Base-by-base conservation (phyloP, 2,329 filamentous ascomycete species). In the Arthroderma sp. region DNA sequence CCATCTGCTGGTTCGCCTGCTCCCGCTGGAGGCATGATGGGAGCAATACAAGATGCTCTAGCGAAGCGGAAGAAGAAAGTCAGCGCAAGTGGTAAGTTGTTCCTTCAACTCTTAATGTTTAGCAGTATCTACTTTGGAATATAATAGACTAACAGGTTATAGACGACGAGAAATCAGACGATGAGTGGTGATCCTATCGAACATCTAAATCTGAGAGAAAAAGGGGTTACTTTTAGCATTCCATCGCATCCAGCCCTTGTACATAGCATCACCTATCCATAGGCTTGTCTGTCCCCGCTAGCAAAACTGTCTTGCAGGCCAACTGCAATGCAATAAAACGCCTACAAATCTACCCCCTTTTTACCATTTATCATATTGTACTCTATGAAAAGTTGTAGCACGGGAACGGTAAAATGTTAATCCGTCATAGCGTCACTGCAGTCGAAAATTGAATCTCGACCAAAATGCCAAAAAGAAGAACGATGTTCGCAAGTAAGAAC, bases 41-140 rank as follows among this genome's bases (percentile, higher is more conserved):
- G 86, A 74, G 91, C 89, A 52, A 74, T 95, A 64, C 88, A 88
- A 59, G 85, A 83, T 60, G 87, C 86, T 58, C 73, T 91, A 65
- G 82, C 85, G 67, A 87, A 88, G 74, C 81, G 91, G 71, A 96
- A 96, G 77, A 83, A 89, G 72, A 95, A 95, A 78, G 91, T 96
- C 70, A 88, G 88, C 74, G 86, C 88, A 70, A 95, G 88, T 78
- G 91, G 91, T 96, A 82, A 83, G 88, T 85, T 56, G 58, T 43
- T 23, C 53, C 38, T 11, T 58, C 8, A 11, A 61, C 61, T 47
- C 59, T 54, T 51, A 13, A 25, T 59, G 38, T n/a, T n/a, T n/a
- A n/a, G n/a, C n/a, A 41, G 13, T 41, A 6, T 13, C 25, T 43
- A 19, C 28, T 54, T n/a, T n/a, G n/a, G n/a, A n/a, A 9, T 2